Evolutionary conservation across 352 stramenopile genomes (phyloP), one percentile per base, ranked within the genome.

Genomic region (Phytophthora tubulina): DNA sequence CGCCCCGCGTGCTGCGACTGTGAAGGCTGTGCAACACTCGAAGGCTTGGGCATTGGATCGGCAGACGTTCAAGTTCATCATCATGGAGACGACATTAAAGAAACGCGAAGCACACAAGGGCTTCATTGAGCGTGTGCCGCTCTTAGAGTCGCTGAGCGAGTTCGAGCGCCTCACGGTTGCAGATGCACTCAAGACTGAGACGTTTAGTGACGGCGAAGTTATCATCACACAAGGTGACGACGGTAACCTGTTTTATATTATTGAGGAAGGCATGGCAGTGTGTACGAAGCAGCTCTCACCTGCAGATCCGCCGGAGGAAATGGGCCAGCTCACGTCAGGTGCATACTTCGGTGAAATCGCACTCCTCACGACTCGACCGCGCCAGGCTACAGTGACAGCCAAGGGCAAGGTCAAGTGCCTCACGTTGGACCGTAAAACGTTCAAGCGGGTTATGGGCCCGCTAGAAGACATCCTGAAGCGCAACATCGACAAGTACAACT

Each of bases 311-410:
- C 78, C 88, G 0, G 76, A 84, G 36, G 81, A 97, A 70, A 92
- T 99, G 67, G 97, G 94, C 35, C 82, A 95, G 13, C 77, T 99
- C 30, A 90, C 81, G 11, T 86, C 86, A 33, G 96, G 97, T 46
- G 92, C 98, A 55, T 99, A 97, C 84, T 99, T 99, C 77, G 97
- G 96, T 48, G 97, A 99, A 79, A 93, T 98, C 36, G 97, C 97
- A 56, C 76, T 99, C 63, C 79, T 99, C 39, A 98, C 92, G 17
- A 97, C 92, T 63, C 90, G 98, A 70, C 96, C 94, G 31, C 94
- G 95, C 35, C 91, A 97, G 46, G 95, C 95, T 44, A 97, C 86
- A 4, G 83, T 98, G 35, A 88, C 93, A 17, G 94, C 90, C 32
- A 86, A 88, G 54, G 89, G 89, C 38, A 90, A 92, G 56, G 89